These are phyloP conservation scores for Dovyalis caffra DNA, from an alignment of 345 rosid species.

Conservation along the genomic window DNA sequence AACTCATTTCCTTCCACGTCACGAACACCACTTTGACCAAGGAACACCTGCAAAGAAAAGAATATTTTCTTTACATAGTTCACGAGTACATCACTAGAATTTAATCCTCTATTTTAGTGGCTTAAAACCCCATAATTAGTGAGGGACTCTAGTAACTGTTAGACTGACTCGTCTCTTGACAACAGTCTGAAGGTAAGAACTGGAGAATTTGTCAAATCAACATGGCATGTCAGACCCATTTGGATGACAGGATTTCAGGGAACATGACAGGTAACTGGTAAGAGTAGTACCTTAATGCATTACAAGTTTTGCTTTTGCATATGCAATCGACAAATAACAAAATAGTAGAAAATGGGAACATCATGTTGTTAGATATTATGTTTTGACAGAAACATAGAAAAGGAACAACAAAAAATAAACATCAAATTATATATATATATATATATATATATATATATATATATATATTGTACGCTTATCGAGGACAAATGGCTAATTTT, in stretches of 20 bases:
- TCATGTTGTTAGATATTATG: background rate
- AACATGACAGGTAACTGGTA: background rate
- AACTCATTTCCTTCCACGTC: slow-evolving; percentile 81
- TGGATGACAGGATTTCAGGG: background rate
- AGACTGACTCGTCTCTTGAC: background rate
- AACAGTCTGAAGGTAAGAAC: background rate
- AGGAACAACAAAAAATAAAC: too few species aligned
- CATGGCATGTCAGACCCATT: background rate
- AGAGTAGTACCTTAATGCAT: background rate
- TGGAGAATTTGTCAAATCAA: background rate
- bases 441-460: too few species aligned
- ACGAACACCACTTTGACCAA: slow-evolving; percentile 74
- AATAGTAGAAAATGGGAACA: background rate
- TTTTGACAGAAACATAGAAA: background rate
- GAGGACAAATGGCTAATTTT: background rate
- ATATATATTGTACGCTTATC: background rate
- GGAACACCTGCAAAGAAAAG: slow-evolving; percentile 64
- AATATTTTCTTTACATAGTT: slow-evolving; percentile 3
- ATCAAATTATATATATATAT: too few species aligned
- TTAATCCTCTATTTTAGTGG: background rate
- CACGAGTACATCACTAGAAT: background rate
- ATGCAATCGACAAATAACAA: background rate
- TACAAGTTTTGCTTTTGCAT: background rate
- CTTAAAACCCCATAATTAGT: background rate
- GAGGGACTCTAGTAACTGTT: background rate